A percentile compares a stretch with the other conserved stretches of the same genome.
Evolutionary conservation across 768 basidiomycete species (phyloP).

Genomic region (Tricholoma matsutake): DNA sequence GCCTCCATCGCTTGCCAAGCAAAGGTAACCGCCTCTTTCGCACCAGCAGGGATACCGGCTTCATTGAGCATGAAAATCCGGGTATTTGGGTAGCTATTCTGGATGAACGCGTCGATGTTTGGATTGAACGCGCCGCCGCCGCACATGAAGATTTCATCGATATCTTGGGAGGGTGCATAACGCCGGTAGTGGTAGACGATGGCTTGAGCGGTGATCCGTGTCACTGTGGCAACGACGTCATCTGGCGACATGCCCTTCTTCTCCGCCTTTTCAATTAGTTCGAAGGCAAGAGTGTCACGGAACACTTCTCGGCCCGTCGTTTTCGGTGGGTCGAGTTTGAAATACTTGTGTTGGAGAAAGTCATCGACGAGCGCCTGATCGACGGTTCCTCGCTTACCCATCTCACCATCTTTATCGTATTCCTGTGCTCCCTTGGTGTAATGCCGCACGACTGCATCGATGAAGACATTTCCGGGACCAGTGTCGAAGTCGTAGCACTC

Average conservation of each 20-base stretch:
- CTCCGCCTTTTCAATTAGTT: not conserved
- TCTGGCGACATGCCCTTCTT: not conserved
- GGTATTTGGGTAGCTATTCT: not conserved
- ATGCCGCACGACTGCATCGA: not conserved
- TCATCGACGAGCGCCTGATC: not conserved
- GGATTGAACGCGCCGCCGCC: not conserved
- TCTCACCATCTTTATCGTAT: not conserved
- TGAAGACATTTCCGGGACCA: not conserved
- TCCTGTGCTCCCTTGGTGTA: not conserved
- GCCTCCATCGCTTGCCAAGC: not conserved
- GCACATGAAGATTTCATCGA: not conserved
- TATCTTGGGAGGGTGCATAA: not conserved
- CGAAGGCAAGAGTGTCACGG: not conserved
- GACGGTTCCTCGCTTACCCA: not conserved
- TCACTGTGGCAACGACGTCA: not conserved
- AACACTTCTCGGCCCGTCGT: not conserved
- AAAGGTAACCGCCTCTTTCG: not conserved
- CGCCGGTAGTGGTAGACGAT: not conserved
- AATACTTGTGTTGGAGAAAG: not conserved
- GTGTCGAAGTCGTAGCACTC: not conserved
- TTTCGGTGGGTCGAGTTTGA: not conserved
- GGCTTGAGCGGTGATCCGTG: not conserved
- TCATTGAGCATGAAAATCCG: not conserved
- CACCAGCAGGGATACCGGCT: not conserved
- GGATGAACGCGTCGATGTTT: not conserved